phyloP scores from a whole-genome alignment of 1,284 basidiomycete species.

The Sporisorium reilianum region DNA sequence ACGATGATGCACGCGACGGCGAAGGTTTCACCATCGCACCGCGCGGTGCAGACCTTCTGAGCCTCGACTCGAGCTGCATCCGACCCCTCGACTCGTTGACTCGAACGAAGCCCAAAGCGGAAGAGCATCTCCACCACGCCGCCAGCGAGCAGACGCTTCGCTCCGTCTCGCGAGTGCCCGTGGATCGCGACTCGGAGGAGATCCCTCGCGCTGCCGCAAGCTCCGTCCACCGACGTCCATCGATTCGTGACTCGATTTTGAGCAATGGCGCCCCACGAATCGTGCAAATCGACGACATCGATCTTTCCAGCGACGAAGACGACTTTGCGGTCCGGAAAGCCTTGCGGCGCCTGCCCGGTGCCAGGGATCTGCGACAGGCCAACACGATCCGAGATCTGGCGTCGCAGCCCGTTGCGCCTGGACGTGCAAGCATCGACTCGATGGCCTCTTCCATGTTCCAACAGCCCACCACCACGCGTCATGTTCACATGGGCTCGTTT shows the following conservation, averaged over 20 bases:
- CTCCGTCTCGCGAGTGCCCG: slow-evolving; percentile 34
- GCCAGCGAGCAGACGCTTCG: slow-evolving; percentile 59
- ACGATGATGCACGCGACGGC: background rate
- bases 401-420: slow-evolving; percentile 12
- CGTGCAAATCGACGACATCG: slow-evolving; percentile 66
- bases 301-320: slow-evolving; percentile 66
- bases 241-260: slow-evolving; percentile 30
- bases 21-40: background rate
- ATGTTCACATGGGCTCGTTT: slow-evolving; percentile 30
- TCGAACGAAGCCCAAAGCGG: slow-evolving; percentile 2
- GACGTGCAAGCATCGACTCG: slow-evolving; percentile 53
- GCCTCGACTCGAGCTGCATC: slow-evolving; percentile 21
- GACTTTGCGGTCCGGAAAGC: slow-evolving; percentile 61
- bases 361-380: slow-evolving; percentile 61
- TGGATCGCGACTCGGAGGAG: slow-evolving; percentile 5
- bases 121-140: slow-evolving; percentile 53
- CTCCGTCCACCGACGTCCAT: slow-evolving; percentile 15
- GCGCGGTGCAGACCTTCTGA: slow-evolving; percentile 14
- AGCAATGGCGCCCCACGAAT: slow-evolving; percentile 52
- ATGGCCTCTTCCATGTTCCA: slow-evolving; percentile 43
- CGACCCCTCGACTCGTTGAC: slow-evolving; percentile 17
- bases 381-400: slow-evolving; percentile 57
- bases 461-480: slow-evolving; percentile 20
- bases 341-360: slow-evolving; percentile 60
- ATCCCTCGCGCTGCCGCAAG: background rate